Base-by-base conservation (phyloP, 2,329 filamentous ascomycete genomes). In the Colletotrichum sp. region DNA sequence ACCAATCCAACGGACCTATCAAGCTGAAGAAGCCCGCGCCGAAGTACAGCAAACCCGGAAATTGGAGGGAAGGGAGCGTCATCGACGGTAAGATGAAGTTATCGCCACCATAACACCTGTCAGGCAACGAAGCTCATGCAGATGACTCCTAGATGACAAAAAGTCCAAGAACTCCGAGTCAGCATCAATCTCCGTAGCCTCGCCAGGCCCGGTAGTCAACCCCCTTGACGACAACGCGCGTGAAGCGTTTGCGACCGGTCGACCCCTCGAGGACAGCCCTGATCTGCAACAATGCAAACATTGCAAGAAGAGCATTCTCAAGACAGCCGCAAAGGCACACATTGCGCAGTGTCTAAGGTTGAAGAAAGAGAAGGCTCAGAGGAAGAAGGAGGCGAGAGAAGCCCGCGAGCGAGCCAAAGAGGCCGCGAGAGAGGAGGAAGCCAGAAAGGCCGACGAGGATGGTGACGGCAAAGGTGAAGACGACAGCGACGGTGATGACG, bases 201-300 rank as follows among this genome's bases (percentile, higher is more conserved):
- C 90, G 5, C 90, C 90, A 2, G 87, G 88, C 5, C 90, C 91
- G 1, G 86, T 92, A 3, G 89, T 93, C 22, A 93, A 93, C 81
- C 90, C 92, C 69, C 90, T 98, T 68, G 95, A 98, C 80, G 93
- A 96, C 76, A 91, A 89, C 77, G 92, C 95, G 16, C 91, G 94
- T 79, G 92, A 95, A 76, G 94, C 94, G 6, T 98, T 98, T 84
- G 89, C 92, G 6, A 96, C 93, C 63, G 95, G 95, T 77, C 92
- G 94, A 74, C 95, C 96, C 0, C 90, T 98, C 79, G 93, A 96
- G 80, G 96, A 98, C 81, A 89, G 89, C 72, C 91, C 94, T 13
- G 95, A 98, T 78, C 90, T 95, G 12, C 93, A 97, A 67, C 90
- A 94, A 79, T 99, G 96, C 90, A 98, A 97, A 83, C 95, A 98